These are phyloP conservation scores for Centella asiatica DNA, from an alignment of 129 eudicot species.

Conservation along the genomic window DNA sequence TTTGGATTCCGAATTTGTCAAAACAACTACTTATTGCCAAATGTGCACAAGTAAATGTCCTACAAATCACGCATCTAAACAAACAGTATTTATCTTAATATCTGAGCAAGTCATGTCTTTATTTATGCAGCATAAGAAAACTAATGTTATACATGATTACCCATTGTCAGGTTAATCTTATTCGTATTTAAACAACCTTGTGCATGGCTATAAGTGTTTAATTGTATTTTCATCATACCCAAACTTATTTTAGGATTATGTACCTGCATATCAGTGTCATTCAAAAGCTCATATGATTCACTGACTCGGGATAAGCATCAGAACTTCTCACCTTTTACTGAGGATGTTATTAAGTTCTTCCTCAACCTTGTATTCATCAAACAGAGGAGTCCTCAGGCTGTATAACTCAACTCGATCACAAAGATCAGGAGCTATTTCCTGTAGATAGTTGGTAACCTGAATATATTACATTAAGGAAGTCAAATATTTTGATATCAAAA, in stretches of 20 bases:
- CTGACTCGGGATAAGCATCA: slow-evolving; percentile 4
- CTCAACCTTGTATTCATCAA: slow-evolving; percentile 84
- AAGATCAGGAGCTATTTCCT: slow-evolving; percentile 84
- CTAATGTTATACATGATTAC: background rate
- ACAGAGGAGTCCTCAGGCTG: slow-evolving; percentile 73
- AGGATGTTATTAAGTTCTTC: slow-evolving; percentile 81
- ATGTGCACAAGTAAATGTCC: too few relatives aligned
- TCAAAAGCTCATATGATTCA: background rate
- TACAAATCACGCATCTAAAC: too few relatives aligned
- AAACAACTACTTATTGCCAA: too few relatives aligned
- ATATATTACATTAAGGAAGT: background rate
- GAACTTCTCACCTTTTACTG: slow-evolving; percentile 61
- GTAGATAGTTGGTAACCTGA: slow-evolving; percentile 95
- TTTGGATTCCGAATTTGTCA: too few relatives aligned
- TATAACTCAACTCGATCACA: slow-evolving; percentile 82
- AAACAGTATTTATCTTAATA: too few relatives aligned
- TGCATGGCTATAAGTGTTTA: background rate
- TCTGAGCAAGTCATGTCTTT: background rate
- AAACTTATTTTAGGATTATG: background rate
- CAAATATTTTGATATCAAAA: background rate
- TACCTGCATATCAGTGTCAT: background rate
- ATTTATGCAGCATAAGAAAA: background rate
- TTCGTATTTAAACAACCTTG: too few relatives aligned
- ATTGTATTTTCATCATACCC: background rate
- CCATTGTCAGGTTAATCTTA: background rate